Evolutionary conservation across 257 asterid genomes (phyloP), one percentile per base, ranked within the genome.

Genomic region (Plantago ovata): DNA sequence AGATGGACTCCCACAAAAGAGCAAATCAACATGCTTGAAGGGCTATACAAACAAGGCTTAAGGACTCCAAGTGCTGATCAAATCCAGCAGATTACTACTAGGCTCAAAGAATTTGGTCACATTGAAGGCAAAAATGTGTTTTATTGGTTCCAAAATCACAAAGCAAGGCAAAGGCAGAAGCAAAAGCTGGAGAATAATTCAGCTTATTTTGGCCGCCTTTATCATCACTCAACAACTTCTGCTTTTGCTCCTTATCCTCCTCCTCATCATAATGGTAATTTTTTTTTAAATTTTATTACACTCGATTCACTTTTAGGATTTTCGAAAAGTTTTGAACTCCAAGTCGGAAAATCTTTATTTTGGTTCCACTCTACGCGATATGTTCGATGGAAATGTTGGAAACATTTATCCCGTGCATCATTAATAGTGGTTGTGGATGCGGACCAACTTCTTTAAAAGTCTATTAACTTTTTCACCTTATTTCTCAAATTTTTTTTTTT

Each of bases 1-100:
- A 75, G 97, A 70, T 89, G 97, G 97, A 86, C 78, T 60, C 97
- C 95, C 0, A 86, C 97, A 0, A 90, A 90, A 56, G 97, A 90
- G 67, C 96, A 90, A 66, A 90, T 90, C 54, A 79, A 66, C 62
- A 66, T 82, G 75, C 94, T 86, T n/a, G 96, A 90, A 67, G 67
- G 73, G 28, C 53, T 86, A 36, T 90, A 86, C 68, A 81, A 36
- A 51, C 87, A 84, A 69, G 96, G 97, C 2, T 52, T 90, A 55
- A 72, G 94, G 47, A 90, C 97, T 6, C 97, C 97, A 4, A 82
- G 66, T 49, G 94, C 96, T 3, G 89, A 90, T 2, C 91, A 90
- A 62, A 90, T 90, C 23, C 93, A 90, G 36, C 85, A 81, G 67
- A 86, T 90, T 7, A 84, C 95, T 6, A 38, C 33, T 7, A 60